phyloP scores from a whole-genome alignment of 345 rosid species.

The Melastoma malabathricum region DNA sequence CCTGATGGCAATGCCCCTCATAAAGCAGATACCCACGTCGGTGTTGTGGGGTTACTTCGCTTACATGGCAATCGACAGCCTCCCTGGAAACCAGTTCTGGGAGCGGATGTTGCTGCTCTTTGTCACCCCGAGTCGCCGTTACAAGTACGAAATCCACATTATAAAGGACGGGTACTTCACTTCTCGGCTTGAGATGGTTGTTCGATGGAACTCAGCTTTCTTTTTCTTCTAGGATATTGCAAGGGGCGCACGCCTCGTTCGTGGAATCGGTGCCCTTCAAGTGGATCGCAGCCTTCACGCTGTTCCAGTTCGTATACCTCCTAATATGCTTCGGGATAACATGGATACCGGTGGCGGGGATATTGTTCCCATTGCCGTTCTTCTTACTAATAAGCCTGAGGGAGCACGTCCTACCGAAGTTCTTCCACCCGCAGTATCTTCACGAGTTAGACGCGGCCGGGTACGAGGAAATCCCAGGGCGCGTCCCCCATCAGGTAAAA shows the following conservation, averaged over 20 bases:
- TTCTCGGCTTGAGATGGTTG: too few relatives aligned
- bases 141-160: conserved; percentile 68
- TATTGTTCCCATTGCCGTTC: conserved; percentile 28
- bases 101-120: conserved; percentile 63
- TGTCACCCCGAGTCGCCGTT: conserved; percentile 38
- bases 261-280: conserved; percentile 19
- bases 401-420: conserved; percentile 23
- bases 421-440: conserved; percentile 23
- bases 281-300: conserved; percentile 17
- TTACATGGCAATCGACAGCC: conserved; percentile 86
- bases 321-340: conserved; percentile 22
- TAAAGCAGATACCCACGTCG: conserved; percentile 70
- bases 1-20: conserved; percentile 51
- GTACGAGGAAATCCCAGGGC: conserved; percentile 40
- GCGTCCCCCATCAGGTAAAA: background rate
- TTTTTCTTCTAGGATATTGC: conserved; percentile 25
- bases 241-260: conserved; percentile 37
- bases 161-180: too few relatives aligned
- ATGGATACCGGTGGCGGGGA: conserved; percentile 29
- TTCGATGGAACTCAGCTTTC: too few relatives aligned
- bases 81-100: conserved; percentile 83
- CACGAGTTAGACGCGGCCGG: conserved; percentile 51
- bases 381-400: conserved; percentile 19
- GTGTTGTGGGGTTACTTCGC: conserved; percentile 85
- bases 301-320: conserved; percentile 21